A percentile compares a stretch with the other conserved stretches of the same genome.
Evolutionary conservation across 371 early-diverging fungal species (phyloP).

Genomic region (Choanephora cucurbitarum): DNA sequence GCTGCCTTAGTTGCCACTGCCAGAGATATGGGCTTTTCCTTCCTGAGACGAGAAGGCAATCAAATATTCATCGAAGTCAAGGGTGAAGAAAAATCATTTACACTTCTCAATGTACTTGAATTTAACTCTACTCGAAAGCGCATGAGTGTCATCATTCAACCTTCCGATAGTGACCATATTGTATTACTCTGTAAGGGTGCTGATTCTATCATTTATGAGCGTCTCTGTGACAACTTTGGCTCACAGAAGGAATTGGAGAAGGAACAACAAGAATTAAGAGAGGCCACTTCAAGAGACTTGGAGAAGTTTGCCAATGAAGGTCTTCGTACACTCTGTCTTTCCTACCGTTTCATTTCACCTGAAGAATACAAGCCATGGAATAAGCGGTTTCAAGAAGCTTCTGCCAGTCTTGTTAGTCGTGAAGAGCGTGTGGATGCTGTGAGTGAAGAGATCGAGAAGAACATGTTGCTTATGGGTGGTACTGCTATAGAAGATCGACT

Average conservation of each 20-base stretch:
- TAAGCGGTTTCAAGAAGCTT: slow-evolving; percentile 73
- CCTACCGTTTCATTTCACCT: slow-evolving; percentile 73
- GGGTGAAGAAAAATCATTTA: slow-evolving; percentile 63
- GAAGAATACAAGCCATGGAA: slow-evolving; percentile 84
- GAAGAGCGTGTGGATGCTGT: slow-evolving; percentile 77
- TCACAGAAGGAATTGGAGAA: slow-evolving; percentile 24
- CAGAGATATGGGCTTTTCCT: slow-evolving; percentile 87
- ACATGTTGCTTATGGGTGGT: slow-evolving; percentile 75
- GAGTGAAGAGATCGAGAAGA: slow-evolving; percentile 79
- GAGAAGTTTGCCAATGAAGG: slow-evolving; percentile 92
- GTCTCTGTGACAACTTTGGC: slow-evolving; percentile 37
- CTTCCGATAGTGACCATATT: slow-evolving; percentile 57
- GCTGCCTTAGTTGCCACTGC: slow-evolving; percentile 92
- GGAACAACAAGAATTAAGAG: slow-evolving; percentile 23
- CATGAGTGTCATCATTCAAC: slow-evolving; percentile 65
- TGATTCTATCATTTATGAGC: slow-evolving; percentile 68
- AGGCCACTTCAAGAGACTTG: slow-evolving; percentile 67
- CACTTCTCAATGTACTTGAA: slow-evolving; percentile 73
- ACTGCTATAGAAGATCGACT: slow-evolving; percentile 95
- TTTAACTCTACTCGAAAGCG: slow-evolving; percentile 73
- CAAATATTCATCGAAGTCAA: slow-evolving; percentile 65
- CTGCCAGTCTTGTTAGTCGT: slow-evolving; percentile 78
- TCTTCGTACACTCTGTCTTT: slow-evolving; percentile 87
- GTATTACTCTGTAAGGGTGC: slow-evolving; percentile 81
- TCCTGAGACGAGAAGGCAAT: slow-evolving; percentile 68